Base-by-base conservation (phyloP, 768 basidiomycete genomes). In the Cyathus striatus region DNA sequence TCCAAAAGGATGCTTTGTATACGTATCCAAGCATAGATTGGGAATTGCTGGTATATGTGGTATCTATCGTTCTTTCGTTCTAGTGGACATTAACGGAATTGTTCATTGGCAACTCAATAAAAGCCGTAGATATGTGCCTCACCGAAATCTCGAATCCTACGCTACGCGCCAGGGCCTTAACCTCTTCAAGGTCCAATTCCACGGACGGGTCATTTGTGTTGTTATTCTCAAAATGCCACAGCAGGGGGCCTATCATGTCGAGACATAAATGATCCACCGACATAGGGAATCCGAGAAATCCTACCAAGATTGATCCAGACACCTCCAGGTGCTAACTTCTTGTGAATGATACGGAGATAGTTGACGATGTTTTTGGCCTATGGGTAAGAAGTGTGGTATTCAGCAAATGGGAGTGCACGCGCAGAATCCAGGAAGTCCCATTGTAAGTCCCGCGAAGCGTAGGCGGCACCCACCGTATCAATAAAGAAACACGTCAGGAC, bases 211-310 rank as follows among this genome's bases (percentile, higher is more conserved):
- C 90, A 49, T 81, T 79, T 32, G 80, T 78, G 42, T 60, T 72
- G 56, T 90, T 92, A 62, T 95, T 94, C 56, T 97, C 94, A 62
- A 83, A 97, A 59, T 98, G 95, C 94, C 95, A 98, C n/a, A 97
- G 65, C 1, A 95, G 65, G 0, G 95, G 95, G 2, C 94, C 93
- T 85, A 27, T 23, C 14, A 4, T 17, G 3, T 30, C 23, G 17
- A 35, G 13, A 13, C 44, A 41, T 22, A 49, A 35, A 23, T 21
- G 35, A 24, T 3, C 40, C 38, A 0, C 35, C 43, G 10, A 37
- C 36, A 3, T 38, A 42, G 25, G 37, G 21, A 25, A 39, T 9
- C 3, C 18, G 1, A 44, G 24, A 35, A 30, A 41, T 22, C 69
- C 6, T 44, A 83, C 84, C 88, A 6, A 92, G 65, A 57, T 97